A percentile compares a stretch with the other conserved stretches of the same genome.
These are phyloP conservation scores for Teunomyces pallodes DNA, from an alignment of 805 yeast genomes.

Conservation along the genomic window DNA sequence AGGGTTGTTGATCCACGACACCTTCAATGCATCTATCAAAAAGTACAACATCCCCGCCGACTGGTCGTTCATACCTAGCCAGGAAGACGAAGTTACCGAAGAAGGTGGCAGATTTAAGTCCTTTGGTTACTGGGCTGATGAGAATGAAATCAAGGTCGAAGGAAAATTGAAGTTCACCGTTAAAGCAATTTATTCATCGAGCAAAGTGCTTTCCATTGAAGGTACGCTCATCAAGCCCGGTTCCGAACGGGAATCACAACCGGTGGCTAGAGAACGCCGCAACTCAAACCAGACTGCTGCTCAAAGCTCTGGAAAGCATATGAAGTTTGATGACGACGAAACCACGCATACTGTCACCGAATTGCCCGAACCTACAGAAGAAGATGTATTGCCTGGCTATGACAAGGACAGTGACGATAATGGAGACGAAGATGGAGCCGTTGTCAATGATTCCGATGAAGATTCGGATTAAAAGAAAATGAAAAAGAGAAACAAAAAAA, in stretches of 20 bases:
- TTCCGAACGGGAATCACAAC: constrained; percentile 51
- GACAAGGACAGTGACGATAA: constrained; percentile 18
- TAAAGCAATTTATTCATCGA: constrained; percentile 69
- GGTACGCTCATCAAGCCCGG: constrained; percentile 77
- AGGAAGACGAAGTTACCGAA: constrained; percentile 53
- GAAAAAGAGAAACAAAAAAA: neutral
- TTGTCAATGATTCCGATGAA: constrained; percentile 23
- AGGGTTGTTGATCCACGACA: constrained; percentile 86
- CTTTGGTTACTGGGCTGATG: constrained; percentile 88
- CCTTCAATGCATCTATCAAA: constrained; percentile 91
- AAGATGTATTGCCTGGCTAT: constrained; percentile 17
- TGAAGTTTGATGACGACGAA: constrained; percentile 36
- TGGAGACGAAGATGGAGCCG: constrained; percentile 22
- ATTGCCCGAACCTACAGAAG: constrained; percentile 14
- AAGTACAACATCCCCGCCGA: constrained; percentile 77
- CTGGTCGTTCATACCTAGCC: constrained; percentile 84
- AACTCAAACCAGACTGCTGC: neutral
- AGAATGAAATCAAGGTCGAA: constrained; percentile 66
- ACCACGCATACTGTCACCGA: constrained; percentile 11
- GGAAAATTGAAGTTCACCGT: constrained; percentile 80
- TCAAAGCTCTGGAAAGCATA: constrained; percentile 28
- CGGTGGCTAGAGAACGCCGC: constrained; percentile 45
- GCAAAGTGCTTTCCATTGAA: constrained; percentile 79
- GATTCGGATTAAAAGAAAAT: constrained; percentile 3
- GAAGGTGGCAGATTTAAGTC: constrained; percentile 41